Percentiles rank a stretch among this genome's conserved stretches.
Conservation (phyloP, 1,284 basidiomycete species). For the Papiliotrema fonsecae region DNA sequence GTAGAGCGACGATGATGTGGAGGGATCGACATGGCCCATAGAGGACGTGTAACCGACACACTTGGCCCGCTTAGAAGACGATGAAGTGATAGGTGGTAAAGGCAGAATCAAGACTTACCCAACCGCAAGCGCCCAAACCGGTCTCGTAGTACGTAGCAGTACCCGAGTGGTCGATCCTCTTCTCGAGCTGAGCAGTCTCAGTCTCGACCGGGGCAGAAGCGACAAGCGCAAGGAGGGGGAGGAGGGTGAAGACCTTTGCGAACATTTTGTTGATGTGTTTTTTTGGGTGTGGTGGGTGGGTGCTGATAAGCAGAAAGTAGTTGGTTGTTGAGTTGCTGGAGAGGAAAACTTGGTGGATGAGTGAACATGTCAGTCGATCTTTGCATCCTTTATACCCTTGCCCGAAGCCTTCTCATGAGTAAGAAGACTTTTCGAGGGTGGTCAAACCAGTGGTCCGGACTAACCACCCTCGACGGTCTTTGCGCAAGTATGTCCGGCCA, state of each 20-base stretch:
- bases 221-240: background rate
- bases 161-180: slow-evolving; percentile 8
- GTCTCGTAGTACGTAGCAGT: slow-evolving; percentile 41
- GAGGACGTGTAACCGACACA: too few species aligned
- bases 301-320: background rate
- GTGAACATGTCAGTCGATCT: too few species aligned
- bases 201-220: background rate
- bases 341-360: too few species aligned
- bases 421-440: too few species aligned
- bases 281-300: background rate
- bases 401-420: too few species aligned
- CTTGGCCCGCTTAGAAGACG: too few species aligned
- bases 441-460: too few species aligned
- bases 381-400: background rate
- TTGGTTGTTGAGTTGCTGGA: background rate
- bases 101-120: slow-evolving; percentile 7
- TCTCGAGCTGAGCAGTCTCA: slow-evolving; percentile 9
- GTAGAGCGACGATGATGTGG: too few species aligned
- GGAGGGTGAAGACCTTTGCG: background rate
- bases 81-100: background rate
- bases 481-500: too few species aligned
- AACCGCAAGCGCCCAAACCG: slow-evolving; percentile 41
- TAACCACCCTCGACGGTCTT: too few species aligned
- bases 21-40: too few species aligned
- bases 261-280: background rate